These are phyloP conservation scores for Bacidia rubella DNA, from an alignment of 495 filamentous ascomycete genomes.

Conservation along the genomic window DNA sequence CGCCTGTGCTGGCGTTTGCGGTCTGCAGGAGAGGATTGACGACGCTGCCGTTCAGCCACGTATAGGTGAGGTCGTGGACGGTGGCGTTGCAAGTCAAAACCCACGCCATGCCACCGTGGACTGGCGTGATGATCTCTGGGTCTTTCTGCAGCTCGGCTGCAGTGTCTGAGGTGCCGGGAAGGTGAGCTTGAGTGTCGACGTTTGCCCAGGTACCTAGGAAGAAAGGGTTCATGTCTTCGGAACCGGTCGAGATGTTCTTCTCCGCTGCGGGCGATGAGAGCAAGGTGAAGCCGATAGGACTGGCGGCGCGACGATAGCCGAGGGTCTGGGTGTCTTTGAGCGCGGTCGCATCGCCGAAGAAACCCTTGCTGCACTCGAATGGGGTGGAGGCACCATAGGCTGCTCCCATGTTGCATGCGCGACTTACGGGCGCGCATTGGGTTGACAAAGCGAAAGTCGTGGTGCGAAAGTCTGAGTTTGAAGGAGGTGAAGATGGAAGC, in stretches of 20 bases:
- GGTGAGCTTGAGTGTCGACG: background rate
- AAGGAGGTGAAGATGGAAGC: background rate
- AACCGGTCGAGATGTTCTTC: background rate
- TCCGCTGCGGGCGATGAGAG: background rate
- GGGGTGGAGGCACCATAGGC: conserved; percentile 5
- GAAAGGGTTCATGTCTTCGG: conserved; percentile 1
- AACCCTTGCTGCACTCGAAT: background rate
- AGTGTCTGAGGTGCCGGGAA: background rate
- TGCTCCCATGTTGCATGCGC: background rate
- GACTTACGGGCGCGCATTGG: background rate
- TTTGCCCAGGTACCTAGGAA: background rate
- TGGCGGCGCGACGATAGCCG: background rate
- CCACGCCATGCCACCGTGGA: background rate
- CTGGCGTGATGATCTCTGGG: background rate
- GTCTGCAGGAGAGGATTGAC: background rate
- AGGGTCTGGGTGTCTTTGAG: background rate
- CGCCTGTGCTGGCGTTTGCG: background rate
- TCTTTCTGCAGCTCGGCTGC: background rate
- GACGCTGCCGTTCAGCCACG: background rate
- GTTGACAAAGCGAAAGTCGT: background rate
- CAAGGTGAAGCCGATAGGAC: background rate
- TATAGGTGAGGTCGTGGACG: background rate
- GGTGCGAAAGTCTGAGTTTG: background rate
- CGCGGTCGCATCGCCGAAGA: background rate
- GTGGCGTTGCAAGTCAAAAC: background rate